phyloP scores from a whole-genome alignment of 148 eudicot species.

The Fallopia convolvulus region DNA sequence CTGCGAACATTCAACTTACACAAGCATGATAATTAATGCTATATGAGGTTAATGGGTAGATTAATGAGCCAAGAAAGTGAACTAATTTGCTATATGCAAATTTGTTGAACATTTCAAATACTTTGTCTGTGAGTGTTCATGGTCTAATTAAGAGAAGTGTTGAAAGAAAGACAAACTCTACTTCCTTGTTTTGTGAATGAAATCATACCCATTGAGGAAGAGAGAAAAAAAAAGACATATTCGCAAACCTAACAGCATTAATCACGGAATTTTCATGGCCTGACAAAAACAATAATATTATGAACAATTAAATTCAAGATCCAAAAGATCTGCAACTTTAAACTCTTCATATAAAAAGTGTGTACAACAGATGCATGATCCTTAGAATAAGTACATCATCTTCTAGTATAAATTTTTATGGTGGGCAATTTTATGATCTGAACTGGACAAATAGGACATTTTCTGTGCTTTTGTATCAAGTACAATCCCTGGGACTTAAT shows the following conservation, averaged over 20 bases:
- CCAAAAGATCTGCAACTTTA: neutral
- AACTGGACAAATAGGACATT: neutral
- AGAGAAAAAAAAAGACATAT: neutral
- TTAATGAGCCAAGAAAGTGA: neutral
- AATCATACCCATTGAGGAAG: neutral
- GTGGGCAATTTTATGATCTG: neutral
- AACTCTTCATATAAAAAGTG: neutral
- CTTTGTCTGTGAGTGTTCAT: neutral
- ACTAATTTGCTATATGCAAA: neutral
- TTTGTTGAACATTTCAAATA: neutral
- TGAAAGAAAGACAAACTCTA: neutral
- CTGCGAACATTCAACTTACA: neutral
- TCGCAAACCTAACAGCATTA: neutral
- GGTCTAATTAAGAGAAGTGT: neutral
- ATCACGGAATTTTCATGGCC: neutral
- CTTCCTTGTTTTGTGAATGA: neutral
- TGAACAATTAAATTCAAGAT: neutral
- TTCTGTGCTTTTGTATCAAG: neutral
- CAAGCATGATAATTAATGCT: neutral
- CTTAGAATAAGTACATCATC: neutral
- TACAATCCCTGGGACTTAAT: neutral
- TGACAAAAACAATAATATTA: neutral
- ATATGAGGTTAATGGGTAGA: neutral
- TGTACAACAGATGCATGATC: neutral
- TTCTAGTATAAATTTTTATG: too few species aligned